Conservation (phyloP, 129 eudicot species). For the Smallanthus sonchifolius region DNA sequence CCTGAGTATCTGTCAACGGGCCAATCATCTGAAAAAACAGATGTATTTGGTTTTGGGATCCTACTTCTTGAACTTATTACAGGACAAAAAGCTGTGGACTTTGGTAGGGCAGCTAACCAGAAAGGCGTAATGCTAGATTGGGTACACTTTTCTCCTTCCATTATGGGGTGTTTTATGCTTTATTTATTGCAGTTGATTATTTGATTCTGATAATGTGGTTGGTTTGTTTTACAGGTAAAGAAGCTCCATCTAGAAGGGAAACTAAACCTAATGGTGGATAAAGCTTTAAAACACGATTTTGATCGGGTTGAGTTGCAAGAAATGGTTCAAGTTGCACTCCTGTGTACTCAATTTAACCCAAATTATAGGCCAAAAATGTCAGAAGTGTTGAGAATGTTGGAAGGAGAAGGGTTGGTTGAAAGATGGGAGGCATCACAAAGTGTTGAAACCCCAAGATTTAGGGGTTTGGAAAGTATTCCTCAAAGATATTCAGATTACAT, state of each 20-base stretch:
- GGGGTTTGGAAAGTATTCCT: slow-evolving; percentile 40
- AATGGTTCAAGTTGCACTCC: slow-evolving; percentile 84
- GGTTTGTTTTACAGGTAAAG: slow-evolving; percentile 52
- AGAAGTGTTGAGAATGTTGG: slow-evolving; percentile 80
- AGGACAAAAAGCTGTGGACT: slow-evolving; percentile 84
- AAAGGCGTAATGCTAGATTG: slow-evolving; percentile 89
- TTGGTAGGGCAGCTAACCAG: slow-evolving; percentile 75
- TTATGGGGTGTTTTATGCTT: neutral
- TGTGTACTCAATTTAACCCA: slow-evolving; percentile 83
- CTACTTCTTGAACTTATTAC: slow-evolving; percentile 84
- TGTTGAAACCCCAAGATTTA: slow-evolving; percentile 48
- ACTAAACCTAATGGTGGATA: slow-evolving; percentile 72
- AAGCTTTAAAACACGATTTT: slow-evolving; percentile 47
- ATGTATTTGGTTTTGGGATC: slow-evolving; percentile 92
- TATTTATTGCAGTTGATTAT: neutral
- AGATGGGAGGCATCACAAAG: slow-evolving; percentile 85
- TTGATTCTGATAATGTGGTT: neutral
- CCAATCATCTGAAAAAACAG: slow-evolving; percentile 93
- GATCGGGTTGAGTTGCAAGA: slow-evolving; percentile 79
- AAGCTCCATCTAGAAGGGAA: slow-evolving; percentile 80
- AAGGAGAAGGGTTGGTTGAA: slow-evolving; percentile 89
- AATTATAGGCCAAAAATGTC: slow-evolving; percentile 85
- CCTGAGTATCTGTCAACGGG: slow-evolving; percentile 90
- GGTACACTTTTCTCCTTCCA: slow-evolving; percentile 37
- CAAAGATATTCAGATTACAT: slow-evolving; percentile 81